Evolutionary conservation across 805 yeast genomes (phyloP).

Genomic region (Barnettozyma pratensis): DNA sequence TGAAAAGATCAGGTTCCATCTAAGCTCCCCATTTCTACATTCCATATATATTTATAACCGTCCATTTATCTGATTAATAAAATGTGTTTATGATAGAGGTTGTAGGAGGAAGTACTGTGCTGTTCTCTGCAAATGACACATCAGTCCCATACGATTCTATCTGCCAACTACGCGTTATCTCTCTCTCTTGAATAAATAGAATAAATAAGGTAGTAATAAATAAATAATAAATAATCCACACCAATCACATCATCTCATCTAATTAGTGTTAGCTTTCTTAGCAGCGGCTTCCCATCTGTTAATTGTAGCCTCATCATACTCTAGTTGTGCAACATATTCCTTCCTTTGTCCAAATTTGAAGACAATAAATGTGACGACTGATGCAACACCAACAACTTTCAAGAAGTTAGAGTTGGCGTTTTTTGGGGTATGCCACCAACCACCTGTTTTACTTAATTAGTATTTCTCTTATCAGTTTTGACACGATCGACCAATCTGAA

Average conservation of each 20-base stretch:
- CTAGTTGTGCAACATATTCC: slow-evolving; percentile 16
- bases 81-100: slow-evolving; percentile 4
- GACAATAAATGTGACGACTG: slow-evolving; percentile 13
- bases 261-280: slow-evolving; percentile 6
- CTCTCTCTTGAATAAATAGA: neutral
- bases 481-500: no score
- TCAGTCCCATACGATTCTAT: neutral
- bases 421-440: slow-evolving; percentile 25
- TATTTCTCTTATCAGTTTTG: neutral
- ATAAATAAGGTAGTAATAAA: slow-evolving; percentile 3
- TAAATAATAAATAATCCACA: neutral
- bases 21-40: slow-evolving; percentile 18
- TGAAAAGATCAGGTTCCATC: slow-evolving; percentile 76
- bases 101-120: no score
- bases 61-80: neutral
- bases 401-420: slow-evolving; percentile 19
- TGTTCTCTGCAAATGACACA: neutral
- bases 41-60: slow-evolving; percentile 2
- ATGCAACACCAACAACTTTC: slow-evolving; percentile 12
- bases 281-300: slow-evolving; percentile 23
- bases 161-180: no score
- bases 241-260: neutral
- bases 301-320: slow-evolving; percentile 17
- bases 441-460: slow-evolving; percentile 19
- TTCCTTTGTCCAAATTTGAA: slow-evolving; percentile 15